Conservation (phyloP, 805 yeast species). For the Candida mattraensis region DNA sequence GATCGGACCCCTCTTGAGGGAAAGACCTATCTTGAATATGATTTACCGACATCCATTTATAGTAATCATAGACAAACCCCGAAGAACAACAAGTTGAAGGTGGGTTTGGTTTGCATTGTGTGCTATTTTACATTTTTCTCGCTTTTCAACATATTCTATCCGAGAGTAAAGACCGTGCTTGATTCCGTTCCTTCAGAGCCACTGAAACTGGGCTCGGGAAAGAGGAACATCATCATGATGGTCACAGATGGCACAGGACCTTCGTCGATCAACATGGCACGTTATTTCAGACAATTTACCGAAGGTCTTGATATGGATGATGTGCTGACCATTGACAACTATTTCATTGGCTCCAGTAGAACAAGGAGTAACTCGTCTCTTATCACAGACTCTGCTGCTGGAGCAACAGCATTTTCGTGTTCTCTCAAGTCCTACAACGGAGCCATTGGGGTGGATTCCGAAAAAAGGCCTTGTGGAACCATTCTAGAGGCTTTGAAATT, state of each 20-base stretch:
- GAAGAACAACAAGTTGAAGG: slow-evolving; percentile 7
- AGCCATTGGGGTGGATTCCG: slow-evolving; percentile 82
- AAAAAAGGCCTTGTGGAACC: slow-evolving; percentile 79
- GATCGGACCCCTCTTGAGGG: background rate
- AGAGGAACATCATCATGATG: slow-evolving; percentile 80
- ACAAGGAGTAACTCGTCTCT: slow-evolving; percentile 76
- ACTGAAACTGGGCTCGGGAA: slow-evolving; percentile 31
- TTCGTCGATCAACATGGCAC: slow-evolving; percentile 74
- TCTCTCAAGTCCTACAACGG: slow-evolving; percentile 83
- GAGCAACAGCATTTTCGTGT: slow-evolving; percentile 92
- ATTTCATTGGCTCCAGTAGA: slow-evolving; percentile 79
- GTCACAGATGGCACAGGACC: slow-evolving; percentile 98
- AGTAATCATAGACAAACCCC: slow-evolving; percentile 5
- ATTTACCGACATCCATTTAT: background rate
- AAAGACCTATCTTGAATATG: background rate
- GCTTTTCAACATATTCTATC: background rate
- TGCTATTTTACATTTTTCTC: slow-evolving; percentile 8
- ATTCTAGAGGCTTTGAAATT: slow-evolving; percentile 83
- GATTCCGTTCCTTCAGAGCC: too few relatives aligned
- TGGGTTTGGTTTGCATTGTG: slow-evolving; percentile 4
- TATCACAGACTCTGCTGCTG: slow-evolving; percentile 95
- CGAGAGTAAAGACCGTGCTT: background rate
- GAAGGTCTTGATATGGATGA: slow-evolving; percentile 56
- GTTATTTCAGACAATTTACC: slow-evolving; percentile 68
- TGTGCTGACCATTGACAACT: slow-evolving; percentile 60